Evolutionary conservation across 108 stramenopile species (phyloP).

Genomic region (Parmales sp.): DNA sequence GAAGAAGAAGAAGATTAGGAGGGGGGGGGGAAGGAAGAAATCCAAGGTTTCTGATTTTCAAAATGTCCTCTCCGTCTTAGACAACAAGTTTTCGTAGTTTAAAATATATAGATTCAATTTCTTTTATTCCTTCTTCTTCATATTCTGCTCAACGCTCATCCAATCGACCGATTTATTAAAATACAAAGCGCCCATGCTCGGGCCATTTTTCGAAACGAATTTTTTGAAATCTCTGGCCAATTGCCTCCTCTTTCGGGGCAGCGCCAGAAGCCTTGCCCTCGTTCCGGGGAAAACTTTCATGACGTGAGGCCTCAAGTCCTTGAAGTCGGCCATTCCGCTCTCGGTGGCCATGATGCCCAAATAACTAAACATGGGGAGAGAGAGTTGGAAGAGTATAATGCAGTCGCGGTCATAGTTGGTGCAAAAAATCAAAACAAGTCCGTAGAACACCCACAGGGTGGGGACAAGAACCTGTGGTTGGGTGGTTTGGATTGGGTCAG

Average conservation of each 20-base stretch:
- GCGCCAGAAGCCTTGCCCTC: conserved; percentile 43
- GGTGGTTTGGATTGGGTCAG: no score
- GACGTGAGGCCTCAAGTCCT: conserved; percentile 76
- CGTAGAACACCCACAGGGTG: conserved; percentile 78
- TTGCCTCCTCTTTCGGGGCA: conserved; percentile 50
- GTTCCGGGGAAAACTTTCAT: conserved; percentile 63
- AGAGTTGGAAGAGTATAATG: conserved; percentile 63
- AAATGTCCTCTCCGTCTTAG: no score
- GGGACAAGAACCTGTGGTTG: no score
- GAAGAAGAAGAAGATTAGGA: no score
- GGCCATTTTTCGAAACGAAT: conserved; percentile 59
- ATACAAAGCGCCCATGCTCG: conserved; percentile 64
- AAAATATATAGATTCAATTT: no score
- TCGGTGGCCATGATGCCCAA: conserved; percentile 79
- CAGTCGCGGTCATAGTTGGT: conserved; percentile 65
- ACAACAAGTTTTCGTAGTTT: no score
- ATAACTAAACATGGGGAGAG: conserved; percentile 84
- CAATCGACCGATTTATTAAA: conserved; percentile 66
- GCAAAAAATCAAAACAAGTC: conserved; percentile 47
- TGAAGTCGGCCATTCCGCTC: conserved; percentile 83
- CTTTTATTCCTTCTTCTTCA: neutral
- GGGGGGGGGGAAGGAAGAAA: no score
- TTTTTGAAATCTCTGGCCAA: conserved; percentile 57
- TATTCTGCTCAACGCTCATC: conserved; percentile 41
- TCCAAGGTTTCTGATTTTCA: no score